A percentile compares a stretch with the other conserved stretches of the same genome.
Conservation (phyloP, 345 rosid species). For the Arabis alpina region DNA sequence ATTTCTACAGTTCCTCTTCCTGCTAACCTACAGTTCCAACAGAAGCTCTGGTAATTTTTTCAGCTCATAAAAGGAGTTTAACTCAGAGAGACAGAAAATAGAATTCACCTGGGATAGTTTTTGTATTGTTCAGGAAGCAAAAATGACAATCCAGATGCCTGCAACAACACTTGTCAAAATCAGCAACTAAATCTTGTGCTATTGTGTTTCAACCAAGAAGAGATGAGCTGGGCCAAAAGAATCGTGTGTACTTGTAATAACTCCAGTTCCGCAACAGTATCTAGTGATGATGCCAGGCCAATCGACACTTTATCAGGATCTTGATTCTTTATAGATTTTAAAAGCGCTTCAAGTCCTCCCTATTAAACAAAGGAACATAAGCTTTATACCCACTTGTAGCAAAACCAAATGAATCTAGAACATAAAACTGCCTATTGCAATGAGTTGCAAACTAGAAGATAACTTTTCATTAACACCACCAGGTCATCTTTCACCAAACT, state of each 20-base stretch:
- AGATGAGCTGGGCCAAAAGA: neutral
- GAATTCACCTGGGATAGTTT: constrained; percentile 81
- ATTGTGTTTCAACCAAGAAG: neutral
- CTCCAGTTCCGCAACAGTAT: constrained; percentile 84
- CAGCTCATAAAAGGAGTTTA: constrained; percentile 5
- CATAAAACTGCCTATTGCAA: neutral
- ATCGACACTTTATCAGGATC: constrained; percentile 91
- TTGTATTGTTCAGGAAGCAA: constrained; percentile 81
- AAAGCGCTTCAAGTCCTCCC: constrained; percentile 87
- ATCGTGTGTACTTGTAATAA: constrained; percentile 69
- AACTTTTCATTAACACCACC: neutral
- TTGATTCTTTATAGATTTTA: constrained; percentile 74
- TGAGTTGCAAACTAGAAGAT: neutral
- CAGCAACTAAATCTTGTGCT: constrained; percentile 23
- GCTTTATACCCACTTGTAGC: neutral
- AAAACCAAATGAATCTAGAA: constrained; percentile 14
- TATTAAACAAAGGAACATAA: constrained; percentile 39
- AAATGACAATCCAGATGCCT: constrained; percentile 98
- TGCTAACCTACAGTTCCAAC: constrained; percentile 59
- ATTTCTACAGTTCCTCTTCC: constrained; percentile 88
- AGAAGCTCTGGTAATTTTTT: neutral
- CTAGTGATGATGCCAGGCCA: constrained; percentile 80
- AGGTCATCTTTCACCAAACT: neutral
- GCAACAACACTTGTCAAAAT: constrained; percentile 40
- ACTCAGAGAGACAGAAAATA: neutral